Evolutionary conservation across 352 stramenopile species (phyloP), one percentile per base, ranked within the genome.

Genomic region (Phytophthora rubi): DNA sequence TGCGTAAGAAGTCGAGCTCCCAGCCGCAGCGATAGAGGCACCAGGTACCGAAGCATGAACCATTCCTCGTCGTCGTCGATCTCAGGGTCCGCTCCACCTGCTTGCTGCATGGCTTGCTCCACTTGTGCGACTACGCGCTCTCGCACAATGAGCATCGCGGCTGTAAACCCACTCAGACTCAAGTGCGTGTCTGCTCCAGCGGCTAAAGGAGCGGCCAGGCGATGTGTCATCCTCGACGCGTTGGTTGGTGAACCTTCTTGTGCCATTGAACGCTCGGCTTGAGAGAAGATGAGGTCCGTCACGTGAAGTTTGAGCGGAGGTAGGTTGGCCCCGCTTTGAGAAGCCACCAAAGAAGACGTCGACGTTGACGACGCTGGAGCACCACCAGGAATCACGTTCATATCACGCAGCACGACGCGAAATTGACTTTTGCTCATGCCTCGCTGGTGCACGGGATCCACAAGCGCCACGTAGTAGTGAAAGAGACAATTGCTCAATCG

Each of bases 361-460:
- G 66, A 37, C 33, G 45, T 18, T 62, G 48, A 18, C 12, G 53
- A 9, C 44, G 42, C 53, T 35, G 62, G 44, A 1, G 67, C 71
- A 23, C 67, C 67, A 6, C 67, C 67, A 35, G 76, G 71, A 35
- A 86, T 74, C 30, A 89, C 69, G 26, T 64, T 73, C 35, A 83
- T 83, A 56, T 91, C 83, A 9, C 81, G 75, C 23, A 91, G 37
- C 13, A 91, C 67, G 12, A 74, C 73, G 15, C 83, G 83, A 54
- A 91, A 91, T 79, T 89, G 83, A 33, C 79, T 81, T 58, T 91
- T 91, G 62, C 81, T 91, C 56, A 91, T 75, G 0, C 79, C 79
- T 10, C 67, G 66, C n/a, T 68, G 70, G 30, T 79, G 53, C 6
- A 88, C 57, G 2, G 83, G 83, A 59, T 91, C 83, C 6, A 83